Conservation (phyloP, 225 moss, liverwort and hornwort genomes). For the Sphagnum tenellum region DNA sequence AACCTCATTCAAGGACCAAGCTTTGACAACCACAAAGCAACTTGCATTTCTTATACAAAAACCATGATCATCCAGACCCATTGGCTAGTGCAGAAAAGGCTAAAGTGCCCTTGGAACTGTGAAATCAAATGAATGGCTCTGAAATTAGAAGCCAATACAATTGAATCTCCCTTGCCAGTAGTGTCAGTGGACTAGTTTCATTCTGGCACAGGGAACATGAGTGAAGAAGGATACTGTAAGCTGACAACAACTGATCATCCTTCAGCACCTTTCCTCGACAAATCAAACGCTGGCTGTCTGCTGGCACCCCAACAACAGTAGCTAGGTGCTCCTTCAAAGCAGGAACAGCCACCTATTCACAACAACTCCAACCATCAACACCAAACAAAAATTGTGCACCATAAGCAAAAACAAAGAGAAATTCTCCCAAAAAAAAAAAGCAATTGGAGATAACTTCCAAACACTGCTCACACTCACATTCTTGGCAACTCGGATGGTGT, state of each 20-base stretch:
- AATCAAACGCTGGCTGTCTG: slow-evolving; percentile 86
- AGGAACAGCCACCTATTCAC: slow-evolving; percentile 68
- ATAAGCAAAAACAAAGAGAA: background rate
- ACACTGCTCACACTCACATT: slow-evolving; percentile 36
- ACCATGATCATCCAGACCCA: too few species aligned
- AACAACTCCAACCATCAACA: background rate
- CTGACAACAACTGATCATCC: slow-evolving; percentile 82
- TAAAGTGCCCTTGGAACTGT: too few species aligned
- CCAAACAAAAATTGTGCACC: background rate
- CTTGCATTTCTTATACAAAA: too few species aligned
- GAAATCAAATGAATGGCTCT: too few species aligned
- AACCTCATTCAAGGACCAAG: slow-evolving; percentile 6
- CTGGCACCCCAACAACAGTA: slow-evolving; percentile 72
- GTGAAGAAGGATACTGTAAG: slow-evolving; percentile 76
- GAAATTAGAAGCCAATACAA: too few species aligned
- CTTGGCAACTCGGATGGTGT: slow-evolving; percentile 68
- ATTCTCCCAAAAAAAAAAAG: too few species aligned
- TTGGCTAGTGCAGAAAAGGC: too few species aligned
- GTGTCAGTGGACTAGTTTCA: too few species aligned
- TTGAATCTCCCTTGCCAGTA: too few species aligned
- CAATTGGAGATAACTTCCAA: too few species aligned
- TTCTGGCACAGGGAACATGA: too few species aligned
- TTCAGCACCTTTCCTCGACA: slow-evolving; percentile 95
- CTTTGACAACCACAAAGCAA: too few species aligned
- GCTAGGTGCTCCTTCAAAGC: slow-evolving; percentile 88